phyloP scores from a whole-genome alignment of 495 filamentous ascomycete species.

The Podospora fimiseda region DNA sequence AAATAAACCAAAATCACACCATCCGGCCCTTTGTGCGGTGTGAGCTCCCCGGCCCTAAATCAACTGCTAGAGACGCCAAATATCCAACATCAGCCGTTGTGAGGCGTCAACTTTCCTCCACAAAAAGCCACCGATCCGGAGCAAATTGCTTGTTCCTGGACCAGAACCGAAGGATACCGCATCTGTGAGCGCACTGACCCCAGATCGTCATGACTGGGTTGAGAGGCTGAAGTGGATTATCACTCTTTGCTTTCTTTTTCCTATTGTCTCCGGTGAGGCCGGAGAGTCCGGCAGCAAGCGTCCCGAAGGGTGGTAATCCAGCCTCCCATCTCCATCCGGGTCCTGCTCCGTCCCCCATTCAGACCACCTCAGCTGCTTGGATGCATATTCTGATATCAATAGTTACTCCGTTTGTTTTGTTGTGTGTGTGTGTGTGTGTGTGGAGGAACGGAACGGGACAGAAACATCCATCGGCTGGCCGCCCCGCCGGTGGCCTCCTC shows the following conservation, averaged over 20 bases:
- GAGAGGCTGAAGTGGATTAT: background rate
- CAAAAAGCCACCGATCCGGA: background rate
- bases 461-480: constrained; percentile 3
- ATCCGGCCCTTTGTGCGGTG: background rate
- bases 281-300: background rate
- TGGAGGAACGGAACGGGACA: constrained; percentile 22
- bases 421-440: too few species aligned
- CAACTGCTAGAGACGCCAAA: too few species aligned
- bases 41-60: background rate
- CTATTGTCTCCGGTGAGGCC: background rate
- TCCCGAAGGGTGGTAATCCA: background rate
- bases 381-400: too few species aligned
- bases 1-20: background rate
- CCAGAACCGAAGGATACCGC: background rate
- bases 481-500: constrained; percentile 1
- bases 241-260: background rate
- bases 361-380: background rate
- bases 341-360: background rate
- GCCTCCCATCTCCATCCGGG: background rate
- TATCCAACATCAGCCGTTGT: background rate
- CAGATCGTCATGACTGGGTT: background rate
- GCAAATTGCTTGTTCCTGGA: background rate
- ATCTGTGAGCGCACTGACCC: background rate
- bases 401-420: too few species aligned
- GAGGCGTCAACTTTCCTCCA: background rate